Base-by-base conservation (phyloP, 2,329 filamentous ascomycete genomes). In the Verticillium nubilum region DNA sequence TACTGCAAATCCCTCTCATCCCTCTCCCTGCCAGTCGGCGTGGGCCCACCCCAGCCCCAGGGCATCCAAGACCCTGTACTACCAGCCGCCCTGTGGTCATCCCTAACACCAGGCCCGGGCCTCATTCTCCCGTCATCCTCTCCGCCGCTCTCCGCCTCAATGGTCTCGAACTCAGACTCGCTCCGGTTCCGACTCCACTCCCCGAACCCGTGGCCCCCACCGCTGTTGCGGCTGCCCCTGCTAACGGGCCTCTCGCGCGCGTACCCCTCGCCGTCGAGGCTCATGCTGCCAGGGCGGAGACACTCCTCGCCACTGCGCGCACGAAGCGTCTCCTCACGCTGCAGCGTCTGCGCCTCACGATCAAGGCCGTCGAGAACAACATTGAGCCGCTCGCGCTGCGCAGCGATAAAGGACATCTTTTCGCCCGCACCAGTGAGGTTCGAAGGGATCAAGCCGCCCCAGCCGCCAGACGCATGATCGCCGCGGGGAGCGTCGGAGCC, bases 131-230 rank as follows among this genome's bases (percentile, higher is more conserved):
- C 78, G 31, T 77, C 79, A 17, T 68, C 66, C 68, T 85, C 86
- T 27, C 77, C 77, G 10, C 81, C 82, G 67, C 86, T 88, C 69
- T 93, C 89, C 33, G 87, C 86, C 63, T 95, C 90, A 65, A 96
- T 91, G 71, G 91, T 90, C 69, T 96, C 92, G 69, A 97, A 97
- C 67, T 96, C 94, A 23, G 84, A 85, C 70, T 97, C 92, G 72
- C 91, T 96, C 64, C 87, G 86, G 69, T 90, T 94, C 76, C 94
- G 94, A 67, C 85, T 88, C 67, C 96, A 75, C 3, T 79, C 85
- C 62, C 81, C 83, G 54, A 79, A 72, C n/a, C 80, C 78, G 62
- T 42, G 42, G n/a, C 29, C 13, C 5, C 29, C 29, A 6, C 25
- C 13, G 37, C 37, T 52, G 71, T 78, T 78, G 61, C 77, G 72